Percentiles rank a stretch among this genome's conserved stretches.
Evolutionary conservation across 768 basidiomycete species (phyloP).

Genomic region (Leccinum broughii): DNA sequence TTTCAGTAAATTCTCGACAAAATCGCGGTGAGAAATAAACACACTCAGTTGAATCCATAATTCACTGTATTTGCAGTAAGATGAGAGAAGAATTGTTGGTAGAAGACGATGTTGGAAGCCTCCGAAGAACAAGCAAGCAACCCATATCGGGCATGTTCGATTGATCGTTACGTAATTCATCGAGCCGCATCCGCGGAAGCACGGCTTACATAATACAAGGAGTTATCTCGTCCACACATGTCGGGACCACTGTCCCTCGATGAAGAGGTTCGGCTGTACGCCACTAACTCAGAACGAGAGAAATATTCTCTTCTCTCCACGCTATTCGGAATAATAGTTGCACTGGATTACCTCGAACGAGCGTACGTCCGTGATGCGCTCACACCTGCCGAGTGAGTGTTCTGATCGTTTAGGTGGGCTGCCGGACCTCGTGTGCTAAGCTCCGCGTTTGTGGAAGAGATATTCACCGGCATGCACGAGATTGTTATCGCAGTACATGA

Average conservation of each 20-base stretch:
- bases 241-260: conserved; percentile 60
- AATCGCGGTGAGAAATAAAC: background rate
- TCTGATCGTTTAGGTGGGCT: background rate
- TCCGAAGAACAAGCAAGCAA: too few species aligned
- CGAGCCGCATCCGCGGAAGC: too few species aligned
- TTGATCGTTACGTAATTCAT: background rate
- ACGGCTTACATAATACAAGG: too few species aligned
- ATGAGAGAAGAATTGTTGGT: too few species aligned
- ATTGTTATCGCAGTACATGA: conserved; percentile 96
- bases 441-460: conserved; percentile 47
- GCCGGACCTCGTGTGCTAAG: conserved; percentile 9
- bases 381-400: conserved; percentile 82
- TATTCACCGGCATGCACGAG: conserved; percentile 96
- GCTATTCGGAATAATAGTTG: conserved; percentile 87
- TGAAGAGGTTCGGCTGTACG: conserved; percentile 89
- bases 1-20: background rate
- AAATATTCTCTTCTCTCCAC: conserved; percentile 86
- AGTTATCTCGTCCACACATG: conserved; percentile 9
- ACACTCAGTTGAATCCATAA: background rate
- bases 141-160: background rate
- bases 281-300: conserved; percentile 86
- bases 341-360: conserved; percentile 91
- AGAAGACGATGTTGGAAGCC: too few species aligned
- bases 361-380: conserved; percentile 95
- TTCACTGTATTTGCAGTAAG: too few species aligned